Base-by-base conservation (phyloP, 768 basidiomycete genomes). In the Pisolithus orientalis region DNA sequence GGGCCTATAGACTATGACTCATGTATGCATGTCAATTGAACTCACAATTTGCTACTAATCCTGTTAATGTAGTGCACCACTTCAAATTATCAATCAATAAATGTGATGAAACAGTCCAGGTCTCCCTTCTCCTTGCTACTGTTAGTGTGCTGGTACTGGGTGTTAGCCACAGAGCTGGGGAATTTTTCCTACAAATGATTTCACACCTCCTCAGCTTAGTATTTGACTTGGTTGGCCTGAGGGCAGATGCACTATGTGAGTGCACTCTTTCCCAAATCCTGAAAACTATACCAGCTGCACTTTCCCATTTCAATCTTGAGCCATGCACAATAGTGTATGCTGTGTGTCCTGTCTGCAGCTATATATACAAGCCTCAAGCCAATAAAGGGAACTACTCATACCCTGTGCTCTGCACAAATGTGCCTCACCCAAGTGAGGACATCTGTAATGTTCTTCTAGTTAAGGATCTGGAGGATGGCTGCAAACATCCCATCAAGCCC, bases 111-210 rank as follows among this genome's bases (percentile, higher is more conserved):
- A 37, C 57, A 17, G 54, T 58, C 2, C 65, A 65, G 42, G 34
- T 64, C 9, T 51, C 57, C 8, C 48, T 64, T 16, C 52, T 65
- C 24, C 49, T 67, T 13, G 54, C 53, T 8, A 54, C 56, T 2
- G 56, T 62, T 13, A 56, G 56, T 49, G 47, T 55, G 40, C 42
- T 63, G 6, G 44, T 65, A 1, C 49, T 61, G 44, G 56, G 55
- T 5, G 34, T 62, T 11, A 44, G 61, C 28, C 53, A 14, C 14
- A 40, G 25, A 5, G 42, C 37, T 0, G 29, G 53, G 21, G 53
- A 66, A 16, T 58, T 64, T 17, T 50, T 68, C 39, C 46, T 68
- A 5, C 32, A 50, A 13, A 47, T 58, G 5, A 28, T 64, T 1
- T 47, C 47, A 13, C 27, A 61, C 6, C 43, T 63, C 29, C 43